Conservation (phyloP, 2,329 filamentous ascomycete genomes). For the Mariannaea elegans region DNA sequence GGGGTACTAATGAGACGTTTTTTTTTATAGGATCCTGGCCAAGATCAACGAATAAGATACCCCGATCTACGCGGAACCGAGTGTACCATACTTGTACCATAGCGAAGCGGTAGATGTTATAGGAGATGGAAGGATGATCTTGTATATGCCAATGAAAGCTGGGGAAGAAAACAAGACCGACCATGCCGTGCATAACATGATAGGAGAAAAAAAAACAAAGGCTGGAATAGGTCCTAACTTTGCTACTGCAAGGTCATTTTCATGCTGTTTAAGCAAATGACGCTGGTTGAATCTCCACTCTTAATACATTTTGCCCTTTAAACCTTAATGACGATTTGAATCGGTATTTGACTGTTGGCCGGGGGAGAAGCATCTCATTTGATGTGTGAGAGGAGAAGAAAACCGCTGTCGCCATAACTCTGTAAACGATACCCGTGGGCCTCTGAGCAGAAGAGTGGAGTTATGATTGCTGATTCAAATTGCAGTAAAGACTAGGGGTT, state of each 20-base stretch:
- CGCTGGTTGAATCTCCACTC: background rate
- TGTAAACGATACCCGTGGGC: background rate
- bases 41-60: constrained; percentile 92
- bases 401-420: background rate
- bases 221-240: background rate
- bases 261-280: background rate
- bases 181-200: background rate
- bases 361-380: background rate
- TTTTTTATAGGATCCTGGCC: constrained; percentile 78
- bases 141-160: constrained; percentile 28
- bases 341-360: background rate
- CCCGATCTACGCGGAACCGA: constrained; percentile 31
- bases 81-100: constrained; percentile 51
- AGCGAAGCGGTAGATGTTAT: constrained; percentile 32
- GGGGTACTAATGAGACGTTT: constrained; percentile 22
- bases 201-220: background rate
- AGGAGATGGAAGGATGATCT: constrained; percentile 28
- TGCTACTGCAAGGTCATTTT: background rate
- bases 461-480: background rate
- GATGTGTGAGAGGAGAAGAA: background rate
- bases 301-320: constrained; percentile 27
- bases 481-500: too few species aligned
- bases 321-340: constrained; percentile 1
- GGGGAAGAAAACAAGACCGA: background rate
- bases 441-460: background rate